phyloP scores from a whole-genome alignment of 306 rosid species.

The Pterocarpus santalinus region DNA sequence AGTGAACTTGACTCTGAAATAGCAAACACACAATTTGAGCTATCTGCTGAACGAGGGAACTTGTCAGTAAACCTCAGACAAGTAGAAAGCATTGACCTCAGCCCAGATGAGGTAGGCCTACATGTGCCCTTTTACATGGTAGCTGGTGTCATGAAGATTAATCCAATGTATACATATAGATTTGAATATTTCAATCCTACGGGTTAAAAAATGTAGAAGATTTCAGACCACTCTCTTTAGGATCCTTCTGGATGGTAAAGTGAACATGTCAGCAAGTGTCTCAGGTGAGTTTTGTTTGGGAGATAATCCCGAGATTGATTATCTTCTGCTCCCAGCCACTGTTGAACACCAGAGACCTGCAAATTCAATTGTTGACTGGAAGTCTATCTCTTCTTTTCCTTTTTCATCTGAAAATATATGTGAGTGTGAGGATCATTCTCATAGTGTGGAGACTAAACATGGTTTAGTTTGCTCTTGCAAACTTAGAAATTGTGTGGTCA shows the following conservation, averaged over 20 bases:
- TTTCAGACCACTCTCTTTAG: constrained; percentile 64
- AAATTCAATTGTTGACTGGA: constrained; percentile 58
- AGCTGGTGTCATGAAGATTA: too few species aligned
- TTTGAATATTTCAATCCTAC: constrained; percentile 20
- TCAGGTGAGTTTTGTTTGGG: constrained; percentile 44
- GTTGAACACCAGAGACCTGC: constrained; percentile 25
- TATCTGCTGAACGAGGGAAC: constrained; percentile 55
- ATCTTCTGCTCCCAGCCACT: constrained; percentile 75
- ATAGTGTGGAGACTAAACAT: constrained; percentile 44
- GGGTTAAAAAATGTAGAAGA: constrained; percentile 62
- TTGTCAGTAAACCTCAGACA: constrained; percentile 51
- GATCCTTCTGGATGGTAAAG: constrained; percentile 48
- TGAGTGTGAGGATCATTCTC: constrained; percentile 37
- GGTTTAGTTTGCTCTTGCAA: constrained; percentile 66
- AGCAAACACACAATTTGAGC: constrained; percentile 48
- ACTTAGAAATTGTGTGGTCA: constrained; percentile 66
- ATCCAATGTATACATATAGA: background rate
- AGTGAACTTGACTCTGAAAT: constrained; percentile 57
- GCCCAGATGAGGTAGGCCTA: constrained; percentile 52
- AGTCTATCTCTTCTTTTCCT: constrained; percentile 44
- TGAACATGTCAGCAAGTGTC: constrained; percentile 33
- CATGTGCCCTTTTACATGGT: background rate
- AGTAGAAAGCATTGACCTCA: constrained; percentile 49
- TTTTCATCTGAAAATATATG: constrained; percentile 39
- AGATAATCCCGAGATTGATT: constrained; percentile 59